Evolutionary conservation across 768 basidiomycete species (phyloP), one percentile per base, ranked within the genome.

Genomic region (Boletus reticulatus): DNA sequence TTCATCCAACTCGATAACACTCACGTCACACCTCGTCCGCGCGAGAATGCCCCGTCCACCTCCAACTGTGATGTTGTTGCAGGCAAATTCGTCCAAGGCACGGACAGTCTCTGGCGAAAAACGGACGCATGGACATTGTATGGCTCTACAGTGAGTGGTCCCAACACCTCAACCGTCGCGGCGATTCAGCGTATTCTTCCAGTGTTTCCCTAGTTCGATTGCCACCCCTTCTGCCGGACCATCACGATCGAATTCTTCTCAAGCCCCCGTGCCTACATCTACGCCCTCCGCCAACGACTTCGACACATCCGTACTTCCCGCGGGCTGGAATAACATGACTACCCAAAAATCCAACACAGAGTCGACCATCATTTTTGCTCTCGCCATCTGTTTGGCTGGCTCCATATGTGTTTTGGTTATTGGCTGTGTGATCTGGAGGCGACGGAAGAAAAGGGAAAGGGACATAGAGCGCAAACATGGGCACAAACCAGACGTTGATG

Each of bases 341-440:
- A 11, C 19, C 52, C 32, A n/a, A 55, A 17, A 52, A 59, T 37
- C 66, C 55, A 42, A 50, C 60, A 60, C 62, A 29, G 78, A 76
- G 10, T 81, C 82, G 1, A 72, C 73, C 24, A 74, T 78, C 52
- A 81, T 83, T 58, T 53, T 91, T 34, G 75, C 76, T 29, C 70
- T 90, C 2, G 83, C 87, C 4, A 78, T 90, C 29, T 76, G 80
- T 19, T 78, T 92, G 31, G 85, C 88, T 0, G 70, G 82, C 27
- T 63, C 79, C 48, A 87, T 91, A 50, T 79, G 80, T 59, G 62
- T 78, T 34, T 76, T 88, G 63, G 87, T 91, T 56, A 72, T 86
- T 11, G 72, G 75, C 7, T 85, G 82, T 62, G 74, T 89, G 34
- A 75, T 85, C 55, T 86, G 83, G 84, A 75, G 87, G 49, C 74